A percentile compares a stretch with the other conserved stretches of the same genome.
These are phyloP conservation scores for Hypoxylon sp. DNA, from an alignment of 2,329 filamentous ascomycete genomes.

Conservation along the genomic window DNA sequence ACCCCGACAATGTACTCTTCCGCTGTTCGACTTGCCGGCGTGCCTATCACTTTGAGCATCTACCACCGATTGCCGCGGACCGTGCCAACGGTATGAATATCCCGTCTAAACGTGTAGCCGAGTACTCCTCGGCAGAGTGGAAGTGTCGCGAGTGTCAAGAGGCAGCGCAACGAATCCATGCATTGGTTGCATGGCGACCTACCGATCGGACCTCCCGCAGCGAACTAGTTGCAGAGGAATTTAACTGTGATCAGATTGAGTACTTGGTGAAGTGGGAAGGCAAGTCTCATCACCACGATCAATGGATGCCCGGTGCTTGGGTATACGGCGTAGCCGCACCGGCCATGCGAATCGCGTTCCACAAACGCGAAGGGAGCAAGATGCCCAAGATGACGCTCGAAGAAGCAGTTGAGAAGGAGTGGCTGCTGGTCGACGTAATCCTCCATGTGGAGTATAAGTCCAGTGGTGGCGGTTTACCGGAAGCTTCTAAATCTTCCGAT, in stretches of 20 bases:
- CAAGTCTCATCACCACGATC: conserved; percentile 83
- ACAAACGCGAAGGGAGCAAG: conserved; percentile 73
- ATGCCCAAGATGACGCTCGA: conserved; percentile 76
- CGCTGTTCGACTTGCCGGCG: conserved; percentile 82
- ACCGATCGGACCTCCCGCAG: conserved; percentile 67
- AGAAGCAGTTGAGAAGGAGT: conserved; percentile 90
- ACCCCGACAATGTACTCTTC: conserved; percentile 81
- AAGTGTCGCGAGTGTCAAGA: conserved; percentile 82
- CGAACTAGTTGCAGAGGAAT: conserved; percentile 63
- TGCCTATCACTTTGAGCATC: conserved; percentile 86
- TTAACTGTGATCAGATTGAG: conserved; percentile 84
- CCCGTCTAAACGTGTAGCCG: conserved; percentile 72
- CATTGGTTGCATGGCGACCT: conserved; percentile 91
- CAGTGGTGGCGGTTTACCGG: conserved; percentile 60
- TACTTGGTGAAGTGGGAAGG: conserved; percentile 92
- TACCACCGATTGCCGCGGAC: conserved; percentile 65
- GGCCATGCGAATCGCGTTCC: conserved; percentile 79
- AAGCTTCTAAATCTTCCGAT: conserved; percentile 73
- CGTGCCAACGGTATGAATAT: conserved; percentile 60
- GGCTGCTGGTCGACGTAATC: conserved; percentile 87
- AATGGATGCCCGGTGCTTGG: conserved; percentile 93
- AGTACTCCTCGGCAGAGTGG: conserved; percentile 79
- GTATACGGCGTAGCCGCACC: conserved; percentile 76
- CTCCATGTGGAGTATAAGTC: conserved; percentile 77
- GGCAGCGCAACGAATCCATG: conserved; percentile 74